Conservation (phyloP, 1,139 yeast genomes). For the Geotrichum siamense region DNA sequence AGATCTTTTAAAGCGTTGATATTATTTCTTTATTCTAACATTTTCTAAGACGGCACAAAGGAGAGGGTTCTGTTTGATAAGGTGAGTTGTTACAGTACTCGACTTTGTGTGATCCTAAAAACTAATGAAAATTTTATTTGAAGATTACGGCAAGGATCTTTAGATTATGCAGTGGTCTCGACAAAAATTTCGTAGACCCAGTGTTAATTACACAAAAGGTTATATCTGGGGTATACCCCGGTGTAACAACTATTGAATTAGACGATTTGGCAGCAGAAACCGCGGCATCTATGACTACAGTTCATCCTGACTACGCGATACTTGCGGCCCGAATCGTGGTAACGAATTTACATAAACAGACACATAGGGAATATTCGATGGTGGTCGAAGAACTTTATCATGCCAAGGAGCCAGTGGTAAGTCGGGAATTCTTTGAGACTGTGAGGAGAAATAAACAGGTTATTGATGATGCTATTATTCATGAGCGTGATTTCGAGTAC, state of each 20-base stretch:
- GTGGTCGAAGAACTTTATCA: conserved; percentile 58
- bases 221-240: conserved; percentile 69
- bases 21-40: too few species aligned
- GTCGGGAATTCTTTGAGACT: conserved; percentile 49
- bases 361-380: conserved; percentile 63
- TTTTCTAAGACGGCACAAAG: conserved; percentile 49
- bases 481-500: conserved; percentile 58
- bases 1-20: too few species aligned
- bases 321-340: conserved; percentile 83
- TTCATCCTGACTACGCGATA: conserved; percentile 81
- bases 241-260: conserved; percentile 73
- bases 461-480: conserved; percentile 57
- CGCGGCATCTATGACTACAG: conserved; percentile 80
- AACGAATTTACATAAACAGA: conserved; percentile 67
- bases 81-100: conserved; percentile 18
- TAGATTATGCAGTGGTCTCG: conserved; percentile 56
- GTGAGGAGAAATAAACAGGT: conserved; percentile 48
- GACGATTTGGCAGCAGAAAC: conserved; percentile 81
- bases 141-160: conserved; percentile 46
- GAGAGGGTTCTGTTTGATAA: conserved; percentile 68
- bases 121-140: too few species aligned
- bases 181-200: conserved; percentile 59
- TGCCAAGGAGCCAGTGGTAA: conserved; percentile 65
- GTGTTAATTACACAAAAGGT: conserved; percentile 66
- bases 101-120: not conserved